Evolutionary conservation across 257 asterid species (phyloP), one percentile per base, ranked within the genome.

Genomic region (Lycium ferocissimum): DNA sequence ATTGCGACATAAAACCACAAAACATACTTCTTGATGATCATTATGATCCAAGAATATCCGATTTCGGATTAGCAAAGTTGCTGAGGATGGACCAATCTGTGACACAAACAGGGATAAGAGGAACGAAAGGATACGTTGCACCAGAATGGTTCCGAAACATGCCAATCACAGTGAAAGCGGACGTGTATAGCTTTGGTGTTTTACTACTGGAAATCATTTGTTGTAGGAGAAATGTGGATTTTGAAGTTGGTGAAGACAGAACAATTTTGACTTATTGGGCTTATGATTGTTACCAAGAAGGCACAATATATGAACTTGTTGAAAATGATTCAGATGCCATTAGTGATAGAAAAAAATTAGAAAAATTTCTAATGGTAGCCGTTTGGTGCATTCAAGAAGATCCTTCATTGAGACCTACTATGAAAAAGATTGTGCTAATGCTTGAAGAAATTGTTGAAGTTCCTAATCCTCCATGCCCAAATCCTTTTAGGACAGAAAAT

Each of bases 381-480:
- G 81, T 94, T 22, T 93, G 95, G 97, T 93, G 98, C 79, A 88
- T 94, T 78, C 95, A 93, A 62, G 95, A 93, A 80, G 90, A 93
- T 82, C 83, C 91, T 3, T 86, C 88, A 17, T 4, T 84, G 47
- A 91, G 95, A 91, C 97, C 97, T 17, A 92, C 86, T 0, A 94
- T 91, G 94, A 87, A 88, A 85, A 88, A 53, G 18, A 91, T 75
- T 0, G 71, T 83, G 20, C 91, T 88, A 62, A 94, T 94, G 98
- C 97, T 93, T 62, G 93, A 91, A 86, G 98, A 94, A 54, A 61
- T 81, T 65, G 88, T 92, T 20, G 90, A 92, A 58, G 92, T 94
- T 49, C 22, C 66, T 5, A 40, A 15, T 14, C 94, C 95, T 0
- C 90, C 92, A 13, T 69, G 81, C 72, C 94, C 95, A 10, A 82